Base-by-base conservation (phyloP, 192 early-diverging fungal species). In the Entomortierella lignicola region DNA sequence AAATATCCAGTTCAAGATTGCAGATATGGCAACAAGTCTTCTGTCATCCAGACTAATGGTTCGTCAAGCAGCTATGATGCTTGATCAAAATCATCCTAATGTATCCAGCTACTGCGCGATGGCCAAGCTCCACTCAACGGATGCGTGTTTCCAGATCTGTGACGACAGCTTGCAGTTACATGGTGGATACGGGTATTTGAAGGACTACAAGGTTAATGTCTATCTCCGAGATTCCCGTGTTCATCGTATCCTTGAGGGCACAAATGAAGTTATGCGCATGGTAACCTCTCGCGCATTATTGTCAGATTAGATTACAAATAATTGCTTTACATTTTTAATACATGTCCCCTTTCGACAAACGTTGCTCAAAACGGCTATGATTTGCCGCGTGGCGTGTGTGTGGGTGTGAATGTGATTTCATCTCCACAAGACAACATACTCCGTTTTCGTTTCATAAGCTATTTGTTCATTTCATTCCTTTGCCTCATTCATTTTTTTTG, bases 191-290 rank as follows among this genome's bases (percentile, higher is more conserved):
- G 87, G 88, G 27, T 89, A 89, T 82, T 52, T 90, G 68, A 87
- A 90, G 72, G 86, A 87, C 63, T 88, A 88, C 62, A 77, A 84
- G 50, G 82, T 90, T 20, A 85, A 89, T 52, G 86, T 88, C 58
- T 89, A 85, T 60, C 48, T 87, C 55, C 81, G 89, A 7, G 89
- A 89, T 54, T 51, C 85, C 23, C 71, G 88, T 26, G 88, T 89
- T 7, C 85, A 89, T 80, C 84, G 85, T 41, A 89, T 89, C 58
- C 77, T 89, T 10, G 88, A 89, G 60, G 87, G 87, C n/a, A 89
- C 88, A 8, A 89, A 85, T 72, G 85, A 89, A 53, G 72, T 89
- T 18, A 89, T 89, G 88, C 73, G 83, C n/a, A 72, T 88, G 71
- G 87, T 89, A 50, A 72, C 86, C 31, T 71, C 85, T 13, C 69